A percentile compares a stretch with the other conserved stretches of the same genome.
phyloP scores from a whole-genome alignment of 495 filamentous ascomycete species.

The Talaromyces adpressus region DNA sequence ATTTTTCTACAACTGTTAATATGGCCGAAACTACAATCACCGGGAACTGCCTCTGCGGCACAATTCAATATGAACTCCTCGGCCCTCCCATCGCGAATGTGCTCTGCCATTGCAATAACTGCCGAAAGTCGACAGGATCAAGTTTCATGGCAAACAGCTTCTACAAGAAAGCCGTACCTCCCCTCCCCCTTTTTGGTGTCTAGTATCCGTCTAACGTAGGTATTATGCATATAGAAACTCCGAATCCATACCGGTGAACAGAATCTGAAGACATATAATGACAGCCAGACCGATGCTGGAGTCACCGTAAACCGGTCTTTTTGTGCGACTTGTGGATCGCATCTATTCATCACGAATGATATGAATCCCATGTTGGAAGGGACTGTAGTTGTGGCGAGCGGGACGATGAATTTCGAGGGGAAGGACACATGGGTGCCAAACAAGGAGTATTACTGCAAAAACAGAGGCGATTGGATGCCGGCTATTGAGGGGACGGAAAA shows the following conservation, averaged over 20 bases:
- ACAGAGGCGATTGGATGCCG: neutral
- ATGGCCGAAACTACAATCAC: slow-evolving; percentile 3
- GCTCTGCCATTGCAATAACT: slow-evolving; percentile 15
- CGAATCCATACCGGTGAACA: neutral
- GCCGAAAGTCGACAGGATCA: slow-evolving; percentile 14
- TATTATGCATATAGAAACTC: neutral
- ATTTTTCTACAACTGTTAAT: neutral
- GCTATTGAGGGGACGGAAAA: neutral
- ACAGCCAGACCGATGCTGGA: neutral
- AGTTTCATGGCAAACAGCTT: slow-evolving; percentile 12
- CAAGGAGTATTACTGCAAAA: neutral
- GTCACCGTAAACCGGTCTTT: neutral
- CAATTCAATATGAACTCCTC: slow-evolving; percentile 11
- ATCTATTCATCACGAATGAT: neutral
- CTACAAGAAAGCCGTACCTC: slow-evolving; percentile 10
- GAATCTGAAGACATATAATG: neutral
- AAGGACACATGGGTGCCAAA: neutral
- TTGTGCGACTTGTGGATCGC: neutral
- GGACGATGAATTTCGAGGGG: neutral
- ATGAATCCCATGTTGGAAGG: neutral
- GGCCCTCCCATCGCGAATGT: slow-evolving; percentile 7
- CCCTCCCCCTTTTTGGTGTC: neutral
- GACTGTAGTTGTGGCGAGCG: neutral
- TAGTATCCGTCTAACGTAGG: neutral
- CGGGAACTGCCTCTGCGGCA: slow-evolving; percentile 14